Evolutionary conservation across 2,329 filamentous ascomycete species (phyloP).

Genomic region (Claviceps paspali): DNA sequence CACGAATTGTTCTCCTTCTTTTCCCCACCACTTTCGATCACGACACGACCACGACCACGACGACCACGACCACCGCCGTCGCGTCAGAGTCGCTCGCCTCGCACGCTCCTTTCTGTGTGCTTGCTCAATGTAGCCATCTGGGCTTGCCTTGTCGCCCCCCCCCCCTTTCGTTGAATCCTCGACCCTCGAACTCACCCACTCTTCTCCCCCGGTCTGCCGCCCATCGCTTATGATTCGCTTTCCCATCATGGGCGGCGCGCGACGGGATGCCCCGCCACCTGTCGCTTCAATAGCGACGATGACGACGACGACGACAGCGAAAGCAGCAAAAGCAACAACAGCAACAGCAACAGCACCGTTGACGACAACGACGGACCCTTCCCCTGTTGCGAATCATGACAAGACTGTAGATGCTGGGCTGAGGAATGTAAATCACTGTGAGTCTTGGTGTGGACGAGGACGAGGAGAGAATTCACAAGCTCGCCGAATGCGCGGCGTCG

Average conservation of each 20-base stretch:
- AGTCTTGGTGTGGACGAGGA: neutral
- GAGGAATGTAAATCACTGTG: slow-evolving; percentile 65
- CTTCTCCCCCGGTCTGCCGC: neutral
- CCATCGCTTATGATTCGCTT: neutral
- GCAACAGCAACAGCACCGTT: neutral
- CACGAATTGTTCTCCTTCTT: neutral
- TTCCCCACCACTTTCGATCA: too few relatives aligned
- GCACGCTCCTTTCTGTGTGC: neutral
- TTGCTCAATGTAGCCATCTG: slow-evolving; percentile 3
- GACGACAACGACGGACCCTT: neutral
- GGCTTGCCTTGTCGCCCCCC: neutral
- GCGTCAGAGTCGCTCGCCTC: neutral
- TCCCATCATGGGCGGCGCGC: slow-evolving; percentile 17
- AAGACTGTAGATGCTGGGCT: slow-evolving; percentile 53
- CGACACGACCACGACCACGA: neutral
- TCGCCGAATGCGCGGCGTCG: neutral
- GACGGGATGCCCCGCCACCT: slow-evolving; percentile 18
- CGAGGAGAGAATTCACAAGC: neutral
- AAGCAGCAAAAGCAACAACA: neutral
- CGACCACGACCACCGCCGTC: neutral
- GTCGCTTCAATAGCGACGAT: neutral
- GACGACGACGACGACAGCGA: neutral
- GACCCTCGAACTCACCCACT: neutral
- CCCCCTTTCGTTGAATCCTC: too few relatives aligned
- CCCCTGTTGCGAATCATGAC: slow-evolving; percentile 10